Base-by-base conservation (phyloP, 2,329 filamentous ascomycete genomes). In the Colletotrichum tamarilloi region DNA sequence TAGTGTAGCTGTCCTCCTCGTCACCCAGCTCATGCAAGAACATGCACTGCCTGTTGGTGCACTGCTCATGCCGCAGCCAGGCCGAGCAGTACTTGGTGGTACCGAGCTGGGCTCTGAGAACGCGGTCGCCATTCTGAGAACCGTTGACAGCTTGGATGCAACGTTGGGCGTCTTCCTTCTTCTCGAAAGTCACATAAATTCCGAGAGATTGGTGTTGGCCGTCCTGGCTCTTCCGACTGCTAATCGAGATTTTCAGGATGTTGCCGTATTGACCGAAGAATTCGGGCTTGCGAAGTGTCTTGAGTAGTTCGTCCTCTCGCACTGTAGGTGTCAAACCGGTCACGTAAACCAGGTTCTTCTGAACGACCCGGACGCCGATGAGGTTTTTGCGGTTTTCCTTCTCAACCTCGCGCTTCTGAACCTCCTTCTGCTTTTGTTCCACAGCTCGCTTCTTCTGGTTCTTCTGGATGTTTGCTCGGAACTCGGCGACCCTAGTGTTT, bases 51-150 rank as follows among this genome's bases (percentile, higher is more conserved):
- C 95, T 92, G 79, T 99, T 99, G 69, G 94, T 95, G 83, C 97
- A 99, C 76, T 92, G 93, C 82, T 99, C 97, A 77, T 97, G 95
- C 71, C 97, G 93, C 22, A 99, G 88, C 87, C 97, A 99, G 4
- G 97, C 96, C 0, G 97, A 99, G 82, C 97, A 99, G 83, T 99
- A 99, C 82, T 99, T 99, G 5, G 97, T 99, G 0, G 97, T 99
- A 28, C 97, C 97, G 66, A 92, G 84, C 79, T 91, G 92, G 4
- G 91, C 95, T 86, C 94, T 92, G 24, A 99, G 85, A 16, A 94
- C 88, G 63, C 96, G 89, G 75, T 98, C 97, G 65, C 94, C 95
- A 79, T 99, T 98, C 74, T 93, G 90, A 2, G 95, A 97, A 42
- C 95, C 95, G 81, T 99, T 95, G 5, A 99, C 97, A 49, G 95